Conservation (phyloP, 1,284 basidiomycete species). For the Cystobasidium pallidum region DNA sequence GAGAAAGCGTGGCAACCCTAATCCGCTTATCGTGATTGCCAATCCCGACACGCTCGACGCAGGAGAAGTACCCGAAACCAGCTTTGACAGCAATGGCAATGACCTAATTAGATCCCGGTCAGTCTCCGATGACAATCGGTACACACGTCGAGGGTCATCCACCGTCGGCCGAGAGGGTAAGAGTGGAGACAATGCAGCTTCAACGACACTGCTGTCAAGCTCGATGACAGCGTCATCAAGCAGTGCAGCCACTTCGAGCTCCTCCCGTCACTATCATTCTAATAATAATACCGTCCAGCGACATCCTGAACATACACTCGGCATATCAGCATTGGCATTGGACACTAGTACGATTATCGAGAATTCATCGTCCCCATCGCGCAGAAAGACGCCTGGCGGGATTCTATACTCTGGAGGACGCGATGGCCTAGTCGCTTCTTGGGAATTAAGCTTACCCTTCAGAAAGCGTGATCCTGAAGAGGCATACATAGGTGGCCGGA, state of each 20-base stretch:
- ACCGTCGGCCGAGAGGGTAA: neutral
- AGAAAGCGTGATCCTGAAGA: conserved; percentile 57
- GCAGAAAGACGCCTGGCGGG: conserved; percentile 67
- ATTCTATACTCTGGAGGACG: conserved; percentile 92
- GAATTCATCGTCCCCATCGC: conserved; percentile 27
- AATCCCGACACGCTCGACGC: conserved; percentile 44
- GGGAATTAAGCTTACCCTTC: conserved; percentile 78
- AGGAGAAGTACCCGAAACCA: neutral
- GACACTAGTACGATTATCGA: conserved; percentile 78
- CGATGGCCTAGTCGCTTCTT: conserved; percentile 87
- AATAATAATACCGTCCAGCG: conserved; percentile 41
- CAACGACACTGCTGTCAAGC: neutral
- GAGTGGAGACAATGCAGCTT: neutral
- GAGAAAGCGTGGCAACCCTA: conserved; percentile 54
- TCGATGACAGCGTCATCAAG: conserved; percentile 37
- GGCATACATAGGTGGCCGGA: conserved; percentile 50
- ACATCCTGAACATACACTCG: conserved; percentile 82
- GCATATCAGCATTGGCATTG: conserved; percentile 79
- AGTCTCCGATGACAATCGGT: neutral
- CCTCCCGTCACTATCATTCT: conserved; percentile 22
- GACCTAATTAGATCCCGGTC: conserved; percentile 2
- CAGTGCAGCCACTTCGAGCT: conserved; percentile 21
- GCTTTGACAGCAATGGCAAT: neutral
- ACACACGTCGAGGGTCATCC: neutral
- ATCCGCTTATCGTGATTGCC: conserved; percentile 45